Conservation (phyloP, 148 eudicot genomes). For the Vaccinium macrocarpon region DNA sequence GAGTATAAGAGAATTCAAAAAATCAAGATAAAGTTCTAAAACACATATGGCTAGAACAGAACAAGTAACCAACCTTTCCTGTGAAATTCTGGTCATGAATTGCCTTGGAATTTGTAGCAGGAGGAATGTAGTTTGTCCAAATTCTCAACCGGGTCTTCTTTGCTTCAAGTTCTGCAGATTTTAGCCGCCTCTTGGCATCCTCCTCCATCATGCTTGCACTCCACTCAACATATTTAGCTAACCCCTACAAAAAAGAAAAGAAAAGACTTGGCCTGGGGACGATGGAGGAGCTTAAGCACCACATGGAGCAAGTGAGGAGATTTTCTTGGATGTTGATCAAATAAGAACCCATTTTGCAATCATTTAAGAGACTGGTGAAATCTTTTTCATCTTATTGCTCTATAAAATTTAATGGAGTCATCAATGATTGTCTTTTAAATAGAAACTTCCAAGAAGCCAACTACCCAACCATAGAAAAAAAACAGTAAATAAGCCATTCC, state of each 20-base stretch:
- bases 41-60: not conserved
- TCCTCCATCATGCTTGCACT: slow-evolving; percentile 85
- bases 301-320: slow-evolving; percentile 7
- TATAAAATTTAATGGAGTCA: not conserved
- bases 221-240: slow-evolving; percentile 93
- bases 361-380: not conserved
- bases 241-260: slow-evolving; percentile 48
- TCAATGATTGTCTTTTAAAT: not conserved
- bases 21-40: not conserved
- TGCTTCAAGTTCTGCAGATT: slow-evolving; percentile 81
- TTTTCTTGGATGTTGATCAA: not conserved
- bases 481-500: not conserved
- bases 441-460: not conserved
- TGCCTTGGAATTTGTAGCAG: slow-evolving; percentile 80
- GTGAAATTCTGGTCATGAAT: slow-evolving; percentile 90
- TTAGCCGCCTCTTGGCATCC: slow-evolving; percentile 56
- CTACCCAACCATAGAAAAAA: not conserved
- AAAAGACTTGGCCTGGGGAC: not conserved
- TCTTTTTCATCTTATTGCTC: not conserved
- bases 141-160: slow-evolving; percentile 68
- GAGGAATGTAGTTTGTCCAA: slow-evolving; percentile 85
- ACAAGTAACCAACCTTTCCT: slow-evolving; percentile 64
- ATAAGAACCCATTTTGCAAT: not conserved
- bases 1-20: not conserved
- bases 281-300: slow-evolving; percentile 5